Base-by-base conservation (phyloP, 192 early-diverging fungal genomes). In the Oehlia diaphana region DNA sequence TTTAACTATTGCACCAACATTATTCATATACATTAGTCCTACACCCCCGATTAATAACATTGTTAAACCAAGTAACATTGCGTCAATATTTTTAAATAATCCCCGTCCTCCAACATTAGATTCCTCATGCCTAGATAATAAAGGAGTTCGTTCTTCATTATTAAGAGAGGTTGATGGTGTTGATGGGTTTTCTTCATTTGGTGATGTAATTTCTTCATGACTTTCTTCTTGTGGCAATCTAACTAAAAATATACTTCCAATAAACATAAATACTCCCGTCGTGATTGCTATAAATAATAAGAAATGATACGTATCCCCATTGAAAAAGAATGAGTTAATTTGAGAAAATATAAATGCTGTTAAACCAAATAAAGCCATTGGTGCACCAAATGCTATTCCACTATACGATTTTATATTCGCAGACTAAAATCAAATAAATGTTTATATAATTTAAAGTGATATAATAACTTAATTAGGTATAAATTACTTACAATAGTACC, bases 301-400 rank as follows among this genome's bases (percentile, higher is more conserved):
- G 69, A 90, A 90, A 19, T 82, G 81, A 31, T 79, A 83, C 0
- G 89, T 88, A 21, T 85, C 82, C 10, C 76, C 28, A 33, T 87
- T 86, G 72, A 89, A 91, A 77, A 85, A 88, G 28, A 71, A 78
- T 7, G 80, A 87, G 79, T 90, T 89, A 33, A 92, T 78, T 74
- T 87, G 86, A 0, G 91, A 90, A 77, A 90, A 91, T 33, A 90
- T 83, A 76, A 91, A 84, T 14, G 91, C 89, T 33, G 91, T 89
- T 39, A 92, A 81, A 6, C 90, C 91, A 81, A 90, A 91, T 47
- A 86, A 80, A 19, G 87, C 88, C 64, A 89, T 82, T 73, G 91
- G 87, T 3, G 89, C 70, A 19, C 90, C 87, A 81, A 92, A 77
- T 19, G 90, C 90, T 49, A 92, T 61, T 26, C 91, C 91, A 35